Conservation (phyloP, 2,329 filamentous ascomycete genomes). For the Sclerotiophoma versabilis region DNA sequence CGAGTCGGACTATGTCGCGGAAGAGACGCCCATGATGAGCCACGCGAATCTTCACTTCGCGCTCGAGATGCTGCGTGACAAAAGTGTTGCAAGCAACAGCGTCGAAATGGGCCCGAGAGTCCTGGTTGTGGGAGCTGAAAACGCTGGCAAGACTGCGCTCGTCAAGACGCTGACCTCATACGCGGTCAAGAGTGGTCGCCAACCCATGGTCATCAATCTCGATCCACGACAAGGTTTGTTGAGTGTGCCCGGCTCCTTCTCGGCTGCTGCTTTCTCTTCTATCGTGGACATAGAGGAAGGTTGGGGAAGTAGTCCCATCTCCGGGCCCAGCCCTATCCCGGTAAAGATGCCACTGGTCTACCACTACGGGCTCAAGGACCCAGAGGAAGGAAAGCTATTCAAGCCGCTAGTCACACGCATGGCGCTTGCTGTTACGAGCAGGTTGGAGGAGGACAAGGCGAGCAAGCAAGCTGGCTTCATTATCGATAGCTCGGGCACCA, state of each 20-base stretch:
- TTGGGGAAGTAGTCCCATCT: constrained; percentile 90
- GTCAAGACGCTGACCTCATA: constrained; percentile 80
- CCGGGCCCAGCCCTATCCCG: constrained; percentile 84
- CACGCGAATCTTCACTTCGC: constrained; percentile 89
- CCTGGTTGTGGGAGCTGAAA: constrained; percentile 78
- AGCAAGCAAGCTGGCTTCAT: constrained; percentile 79
- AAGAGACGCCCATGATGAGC: constrained; percentile 81
- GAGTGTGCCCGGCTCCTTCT: constrained; percentile 74
- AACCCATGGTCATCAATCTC: constrained; percentile 83
- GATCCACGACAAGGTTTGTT: constrained; percentile 74
- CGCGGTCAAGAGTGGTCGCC: constrained; percentile 74
- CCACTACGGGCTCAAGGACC: constrained; percentile 77
- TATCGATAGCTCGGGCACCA: constrained; percentile 79
- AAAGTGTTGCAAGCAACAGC: constrained; percentile 55
- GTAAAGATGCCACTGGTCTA: constrained; percentile 93
- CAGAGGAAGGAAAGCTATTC: constrained; percentile 75
- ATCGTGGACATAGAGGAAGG: constrained; percentile 88
- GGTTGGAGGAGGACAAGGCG: constrained; percentile 76
- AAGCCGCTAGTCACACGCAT: constrained; percentile 76
- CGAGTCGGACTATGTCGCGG: constrained; percentile 71
- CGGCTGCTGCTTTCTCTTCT: constrained; percentile 84
- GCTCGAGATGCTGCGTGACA: constrained; percentile 74
- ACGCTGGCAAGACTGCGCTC: constrained; percentile 83
- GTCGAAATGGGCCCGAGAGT: constrained; percentile 75
- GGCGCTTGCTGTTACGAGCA: constrained; percentile 77